phyloP scores from a whole-genome alignment of 1,284 basidiomycete species.

The Trichosporon ovoides region DNA sequence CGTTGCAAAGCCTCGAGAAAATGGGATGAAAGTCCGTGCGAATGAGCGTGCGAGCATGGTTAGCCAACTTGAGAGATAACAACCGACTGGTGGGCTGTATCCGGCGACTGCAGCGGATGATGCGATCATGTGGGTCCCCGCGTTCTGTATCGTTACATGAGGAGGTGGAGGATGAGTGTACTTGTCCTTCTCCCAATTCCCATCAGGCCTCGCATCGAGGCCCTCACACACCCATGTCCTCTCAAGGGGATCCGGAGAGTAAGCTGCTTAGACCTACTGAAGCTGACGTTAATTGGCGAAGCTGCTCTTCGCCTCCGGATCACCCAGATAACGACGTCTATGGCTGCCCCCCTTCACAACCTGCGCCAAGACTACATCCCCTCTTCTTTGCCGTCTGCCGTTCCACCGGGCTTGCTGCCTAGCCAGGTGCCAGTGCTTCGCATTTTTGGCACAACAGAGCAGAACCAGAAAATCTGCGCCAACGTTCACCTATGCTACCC shows the following conservation, averaged over 20 bases:
- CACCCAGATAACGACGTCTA: constrained; percentile 48
- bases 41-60: neutral
- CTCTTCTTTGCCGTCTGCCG: constrained; percentile 57
- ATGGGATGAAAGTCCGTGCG: neutral
- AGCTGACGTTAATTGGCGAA: constrained; percentile 16
- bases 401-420: constrained; percentile 49
- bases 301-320: constrained; percentile 46
- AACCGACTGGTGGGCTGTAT: neutral
- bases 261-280: neutral
- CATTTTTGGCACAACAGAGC: constrained; percentile 78
- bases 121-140: neutral
- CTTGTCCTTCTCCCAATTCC: neutral
- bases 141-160: neutral
- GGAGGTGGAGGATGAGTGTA: neutral
- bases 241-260: constrained; percentile 25
- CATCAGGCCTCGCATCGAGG: neutral
- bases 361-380: constrained; percentile 33
- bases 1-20: neutral
- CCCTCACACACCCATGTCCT: constrained; percentile 9
- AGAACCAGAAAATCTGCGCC: constrained; percentile 72
- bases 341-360: constrained; percentile 37
- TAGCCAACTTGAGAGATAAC: neutral
- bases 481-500: constrained; percentile 73
- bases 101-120: neutral
- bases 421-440: constrained; percentile 71